Evolutionary conservation across 768 basidiomycete genomes (phyloP), one percentile per base, ranked within the genome.

Genomic region (Mycena latifolia): DNA sequence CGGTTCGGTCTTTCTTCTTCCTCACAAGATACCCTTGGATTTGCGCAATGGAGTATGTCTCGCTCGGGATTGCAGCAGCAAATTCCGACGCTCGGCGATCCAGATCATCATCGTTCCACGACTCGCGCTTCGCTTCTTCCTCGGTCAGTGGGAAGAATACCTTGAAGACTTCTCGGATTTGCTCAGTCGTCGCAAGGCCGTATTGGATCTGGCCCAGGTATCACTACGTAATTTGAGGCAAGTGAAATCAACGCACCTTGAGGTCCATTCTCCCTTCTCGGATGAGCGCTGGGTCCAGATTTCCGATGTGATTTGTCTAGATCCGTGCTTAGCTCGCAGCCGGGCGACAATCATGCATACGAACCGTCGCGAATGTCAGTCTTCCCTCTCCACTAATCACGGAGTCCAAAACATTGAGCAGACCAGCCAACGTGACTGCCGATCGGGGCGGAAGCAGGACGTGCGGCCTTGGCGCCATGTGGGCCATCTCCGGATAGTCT

Each of bases 1-100:
- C 66, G 8, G 15, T 11, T 2, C 56, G 65, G 22, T 70, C 47
- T 12, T 33, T 37, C n/a, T 70, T 70, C 20, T 43, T 53, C 14
- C 14, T 63, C 11, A 83, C 66, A 46, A 82, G 64, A 63, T 77
- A 82, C 0, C 78, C 80, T 53, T 81, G 80, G 0, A 83, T 71
- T 35, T 80, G 76, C 3, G 81, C 79, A 11, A 78, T 73, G 45
- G 76, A 75, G 65, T 79, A 76, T 41, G 47, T 65, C 39, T 72
- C 55, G 31, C 71, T 68, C 1, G 81, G 79, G 11, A 82, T 43
- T 12, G 35, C 17, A 1, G 61, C 61, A 0, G 66, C 63, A 28
- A 69, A 69, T 1, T 60, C 47, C 1, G 51, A 4, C 7, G 68
- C 58, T 25, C 33, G 47, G 22, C 25, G 43, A 3, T 22, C 55